Conservation (phyloP, 805 yeast genomes). For the Starmerella vaccinii region DNA sequence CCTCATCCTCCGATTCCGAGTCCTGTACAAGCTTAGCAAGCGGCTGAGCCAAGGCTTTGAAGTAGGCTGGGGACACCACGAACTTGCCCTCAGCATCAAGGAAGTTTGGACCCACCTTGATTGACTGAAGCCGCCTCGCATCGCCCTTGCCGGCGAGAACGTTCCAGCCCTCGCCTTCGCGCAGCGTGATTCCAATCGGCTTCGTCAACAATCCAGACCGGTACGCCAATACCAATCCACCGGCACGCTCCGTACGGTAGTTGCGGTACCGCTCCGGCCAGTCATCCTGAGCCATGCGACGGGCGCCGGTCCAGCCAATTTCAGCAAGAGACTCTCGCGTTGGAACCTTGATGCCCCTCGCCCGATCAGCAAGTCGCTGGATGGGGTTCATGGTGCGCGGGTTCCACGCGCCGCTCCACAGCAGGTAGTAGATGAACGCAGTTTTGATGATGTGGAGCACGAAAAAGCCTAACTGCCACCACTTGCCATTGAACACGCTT, state of each 20-base stretch:
- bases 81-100: conserved; percentile 23
- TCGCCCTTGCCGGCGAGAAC: conserved; percentile 11
- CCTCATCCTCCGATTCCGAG: conserved; percentile 12
- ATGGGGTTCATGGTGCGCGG: conserved; percentile 49
- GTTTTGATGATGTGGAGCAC: conserved; percentile 59
- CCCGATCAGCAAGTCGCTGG: conserved; percentile 23
- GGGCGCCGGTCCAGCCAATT: conserved; percentile 94
- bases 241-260: conserved; percentile 50
- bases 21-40: conserved; percentile 8
- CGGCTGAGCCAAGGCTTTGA: conserved; percentile 13
- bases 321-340: conserved; percentile 47
- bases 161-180: conserved; percentile 70
- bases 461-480: conserved; percentile 67
- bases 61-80: conserved; percentile 21
- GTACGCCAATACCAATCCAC: conserved; percentile 63
- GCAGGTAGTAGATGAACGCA: conserved; percentile 42
- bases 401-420: conserved; percentile 67
- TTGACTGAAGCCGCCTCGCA: conserved; percentile 1
- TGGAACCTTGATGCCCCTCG: not conserved
- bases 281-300: conserved; percentile 57
- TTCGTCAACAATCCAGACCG: conserved; percentile 56
- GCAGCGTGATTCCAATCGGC: conserved; percentile 50
- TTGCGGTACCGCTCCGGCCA: conserved; percentile 63
- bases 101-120: conserved; percentile 15
- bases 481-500: conserved; percentile 34